Conservation (phyloP, 2,329 filamentous ascomycete genomes). For the Trichoderma sp. region DNA sequence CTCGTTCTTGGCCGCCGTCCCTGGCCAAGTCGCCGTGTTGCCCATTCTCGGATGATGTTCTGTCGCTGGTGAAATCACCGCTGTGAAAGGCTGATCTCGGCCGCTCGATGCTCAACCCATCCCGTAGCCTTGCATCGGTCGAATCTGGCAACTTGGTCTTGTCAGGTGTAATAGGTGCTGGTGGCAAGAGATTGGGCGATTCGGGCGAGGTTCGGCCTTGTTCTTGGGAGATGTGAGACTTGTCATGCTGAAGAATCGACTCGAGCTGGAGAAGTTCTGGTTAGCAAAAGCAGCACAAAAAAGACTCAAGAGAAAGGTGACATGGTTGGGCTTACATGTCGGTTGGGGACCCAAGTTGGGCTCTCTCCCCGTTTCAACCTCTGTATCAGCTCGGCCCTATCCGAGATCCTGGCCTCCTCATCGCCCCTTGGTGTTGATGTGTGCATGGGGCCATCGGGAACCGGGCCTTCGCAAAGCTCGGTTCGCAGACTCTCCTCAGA, state of each 20-base stretch:
- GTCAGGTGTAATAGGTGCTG: slow-evolving; percentile 48
- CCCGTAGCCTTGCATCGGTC: slow-evolving; percentile 43
- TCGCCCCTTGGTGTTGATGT: slow-evolving; percentile 26
- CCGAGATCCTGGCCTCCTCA: slow-evolving; percentile 41
- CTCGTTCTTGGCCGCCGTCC: slow-evolving; percentile 22
- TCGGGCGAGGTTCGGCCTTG: slow-evolving; percentile 34
- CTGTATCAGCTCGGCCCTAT: slow-evolving; percentile 78
- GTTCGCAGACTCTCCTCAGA: slow-evolving; percentile 61
- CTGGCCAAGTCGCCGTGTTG: background rate
- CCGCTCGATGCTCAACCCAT: slow-evolving; percentile 68
- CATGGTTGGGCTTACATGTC: slow-evolving; percentile 47
- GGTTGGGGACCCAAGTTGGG: slow-evolving; percentile 68
- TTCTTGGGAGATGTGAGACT: slow-evolving; percentile 21
- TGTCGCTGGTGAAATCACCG: slow-evolving; percentile 58
- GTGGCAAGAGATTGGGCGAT: slow-evolving; percentile 42
- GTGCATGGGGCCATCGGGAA: slow-evolving; percentile 42
- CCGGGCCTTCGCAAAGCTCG: slow-evolving; percentile 58
- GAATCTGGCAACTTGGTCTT: slow-evolving; percentile 32
- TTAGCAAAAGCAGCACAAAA: background rate
- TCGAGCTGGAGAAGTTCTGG: slow-evolving; percentile 35
- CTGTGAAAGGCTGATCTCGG: slow-evolving; percentile 74
- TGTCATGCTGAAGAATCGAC: slow-evolving; percentile 32
- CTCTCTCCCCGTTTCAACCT: slow-evolving; percentile 76
- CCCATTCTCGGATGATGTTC: slow-evolving; percentile 22
- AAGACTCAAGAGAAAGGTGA: background rate